Evolutionary conservation across 495 filamentous ascomycete species (phyloP).

Genomic region (Delitschia confertaspora): DNA sequence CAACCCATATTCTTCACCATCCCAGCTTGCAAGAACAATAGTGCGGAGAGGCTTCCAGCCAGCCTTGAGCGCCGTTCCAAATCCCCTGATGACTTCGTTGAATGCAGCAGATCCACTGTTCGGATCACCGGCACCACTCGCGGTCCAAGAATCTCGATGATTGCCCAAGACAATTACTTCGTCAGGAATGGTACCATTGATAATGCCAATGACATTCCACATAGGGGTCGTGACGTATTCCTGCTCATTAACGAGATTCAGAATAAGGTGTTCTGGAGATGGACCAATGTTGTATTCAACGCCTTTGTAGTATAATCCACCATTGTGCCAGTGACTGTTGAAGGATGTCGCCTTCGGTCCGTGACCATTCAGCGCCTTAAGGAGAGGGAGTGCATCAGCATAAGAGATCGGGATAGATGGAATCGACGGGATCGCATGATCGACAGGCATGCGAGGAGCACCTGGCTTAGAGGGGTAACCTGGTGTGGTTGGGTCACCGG

Average conservation of each 20-base stretch:
- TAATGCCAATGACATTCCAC: slow-evolving; percentile 92
- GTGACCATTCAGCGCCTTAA: slow-evolving; percentile 81
- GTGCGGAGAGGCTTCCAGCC: slow-evolving; percentile 44
- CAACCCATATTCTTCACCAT: slow-evolving; percentile 65
- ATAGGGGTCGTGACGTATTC: slow-evolving; percentile 81
- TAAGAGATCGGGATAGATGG: slow-evolving; percentile 92
- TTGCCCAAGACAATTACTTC: slow-evolving; percentile 93
- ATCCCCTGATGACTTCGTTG: slow-evolving; percentile 35
- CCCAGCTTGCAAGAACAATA: slow-evolving; percentile 66
- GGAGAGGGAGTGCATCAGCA: slow-evolving; percentile 69
- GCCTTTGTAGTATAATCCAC: slow-evolving; percentile 69
- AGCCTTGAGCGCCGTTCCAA: slow-evolving; percentile 30
- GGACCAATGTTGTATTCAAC: slow-evolving; percentile 91
- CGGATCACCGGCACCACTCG: slow-evolving; percentile 48
- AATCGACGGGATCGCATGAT: slow-evolving; percentile 65
- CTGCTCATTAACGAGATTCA: slow-evolving; percentile 81
- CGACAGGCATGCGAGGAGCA: slow-evolving; percentile 62
- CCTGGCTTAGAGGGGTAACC: slow-evolving; percentile 92
- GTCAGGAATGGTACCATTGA: slow-evolving; percentile 80
- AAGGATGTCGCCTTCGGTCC: slow-evolving; percentile 73
- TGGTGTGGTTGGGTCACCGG: slow-evolving; percentile 73
- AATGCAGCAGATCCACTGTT: slow-evolving; percentile 39
- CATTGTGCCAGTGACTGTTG: slow-evolving; percentile 60
- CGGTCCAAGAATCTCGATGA: slow-evolving; percentile 91
- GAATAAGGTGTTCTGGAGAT: slow-evolving; percentile 60